Conservation (phyloP, 208 protist genomes). For the Endotrypanum monterogeii region DNA sequence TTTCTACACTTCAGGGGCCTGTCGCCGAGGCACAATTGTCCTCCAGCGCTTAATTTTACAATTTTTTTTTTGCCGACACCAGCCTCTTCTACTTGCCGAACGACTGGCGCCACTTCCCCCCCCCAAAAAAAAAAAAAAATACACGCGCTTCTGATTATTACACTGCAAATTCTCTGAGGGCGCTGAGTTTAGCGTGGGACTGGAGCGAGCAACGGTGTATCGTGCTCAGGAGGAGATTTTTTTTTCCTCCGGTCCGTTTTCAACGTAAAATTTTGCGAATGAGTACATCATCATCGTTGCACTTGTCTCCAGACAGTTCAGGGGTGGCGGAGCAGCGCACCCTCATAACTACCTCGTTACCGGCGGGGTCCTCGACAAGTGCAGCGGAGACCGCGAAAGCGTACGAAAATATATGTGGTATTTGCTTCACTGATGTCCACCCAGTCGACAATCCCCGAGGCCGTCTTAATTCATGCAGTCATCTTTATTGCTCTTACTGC, state of each 20-base stretch:
- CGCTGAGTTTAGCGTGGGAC: too few species aligned
- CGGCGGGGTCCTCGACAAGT: neutral
- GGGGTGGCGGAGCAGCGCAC: neutral
- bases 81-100: too few species aligned
- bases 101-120: too few species aligned
- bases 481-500: constrained; percentile 85
- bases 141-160: too few species aligned
- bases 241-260: neutral
- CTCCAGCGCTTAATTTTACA: too few species aligned
- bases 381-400: constrained; percentile 2
- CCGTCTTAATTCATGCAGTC: constrained; percentile 82
- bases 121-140: too few species aligned
- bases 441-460: constrained; percentile 75
- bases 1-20: too few species aligned
- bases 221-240: neutral
- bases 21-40: too few species aligned
- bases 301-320: neutral
- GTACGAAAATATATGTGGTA: constrained; percentile 69
- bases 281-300: neutral
- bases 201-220: neutral
- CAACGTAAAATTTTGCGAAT: neutral
- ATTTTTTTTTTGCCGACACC: too few species aligned
- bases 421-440: constrained; percentile 83
- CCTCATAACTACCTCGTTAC: neutral
- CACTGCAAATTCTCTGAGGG: too few species aligned